These are phyloP conservation scores for Clarireedia hainanense DNA, from an alignment of 2,329 filamentous ascomycete genomes.

Conservation along the genomic window DNA sequence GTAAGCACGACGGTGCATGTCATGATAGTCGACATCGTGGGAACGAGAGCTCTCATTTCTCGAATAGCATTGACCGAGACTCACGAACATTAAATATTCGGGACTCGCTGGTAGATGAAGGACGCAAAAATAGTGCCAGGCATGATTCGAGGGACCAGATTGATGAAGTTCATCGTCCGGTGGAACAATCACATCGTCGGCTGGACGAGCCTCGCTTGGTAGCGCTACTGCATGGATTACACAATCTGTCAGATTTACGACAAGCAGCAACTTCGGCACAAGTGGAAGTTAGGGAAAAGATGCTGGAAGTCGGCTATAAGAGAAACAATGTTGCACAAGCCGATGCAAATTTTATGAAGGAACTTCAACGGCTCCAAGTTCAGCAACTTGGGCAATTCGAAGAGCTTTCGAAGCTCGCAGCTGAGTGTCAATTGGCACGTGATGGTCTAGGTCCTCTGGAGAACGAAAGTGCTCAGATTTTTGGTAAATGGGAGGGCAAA, in stretches of 20 bases:
- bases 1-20: no score
- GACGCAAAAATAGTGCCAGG: not conserved
- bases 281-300: constrained; percentile 18
- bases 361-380: constrained; percentile 17
- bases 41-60: no score
- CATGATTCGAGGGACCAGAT: not conserved
- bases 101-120: no score
- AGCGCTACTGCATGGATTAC: constrained; percentile 13
- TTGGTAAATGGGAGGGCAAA: constrained; percentile 15
- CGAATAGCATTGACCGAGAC: no score
- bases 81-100: no score
- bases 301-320: constrained; percentile 17
- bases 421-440: constrained; percentile 18
- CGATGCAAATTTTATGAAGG: constrained; percentile 22
- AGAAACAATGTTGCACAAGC: constrained; percentile 14
- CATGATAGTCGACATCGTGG: no score
- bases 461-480: constrained; percentile 17
- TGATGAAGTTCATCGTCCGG: not conserved
- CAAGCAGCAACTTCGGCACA: constrained; percentile 11
- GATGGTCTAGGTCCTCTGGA: constrained; percentile 21
- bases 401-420: constrained; percentile 10
- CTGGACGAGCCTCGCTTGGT: constrained; percentile 10
- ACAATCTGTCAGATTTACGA: constrained; percentile 12
- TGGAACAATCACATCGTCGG: not conserved
- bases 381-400: constrained; percentile 11